Evolutionary conservation across 768 basidiomycete species (phyloP).

Genomic region (Suillus bovinus): DNA sequence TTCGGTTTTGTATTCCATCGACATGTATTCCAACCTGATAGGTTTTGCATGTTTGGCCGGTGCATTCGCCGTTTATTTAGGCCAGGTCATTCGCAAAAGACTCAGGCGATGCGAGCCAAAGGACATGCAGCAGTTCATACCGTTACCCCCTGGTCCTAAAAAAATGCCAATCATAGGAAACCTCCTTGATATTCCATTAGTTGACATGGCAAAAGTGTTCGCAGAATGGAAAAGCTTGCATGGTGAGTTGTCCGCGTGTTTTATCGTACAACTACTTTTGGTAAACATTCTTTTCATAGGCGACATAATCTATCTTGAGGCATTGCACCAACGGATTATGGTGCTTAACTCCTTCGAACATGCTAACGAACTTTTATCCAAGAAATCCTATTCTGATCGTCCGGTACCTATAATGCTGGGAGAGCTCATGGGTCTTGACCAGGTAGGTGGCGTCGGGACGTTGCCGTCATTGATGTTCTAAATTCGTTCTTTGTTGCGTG

Average conservation of each 20-base stretch:
- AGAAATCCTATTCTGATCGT: constrained; percentile 24
- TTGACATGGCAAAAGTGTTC: neutral
- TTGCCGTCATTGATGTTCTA: neutral
- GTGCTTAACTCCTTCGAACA: constrained; percentile 27
- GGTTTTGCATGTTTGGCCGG: neutral
- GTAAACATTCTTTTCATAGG: neutral
- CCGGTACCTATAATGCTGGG: neutral
- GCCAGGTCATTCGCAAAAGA: neutral
- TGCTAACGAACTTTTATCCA: constrained; percentile 31
- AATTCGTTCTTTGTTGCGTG: neutral
- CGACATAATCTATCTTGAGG: constrained; percentile 18
- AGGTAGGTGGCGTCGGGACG: neutral
- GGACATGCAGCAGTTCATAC: neutral
- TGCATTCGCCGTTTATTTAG: neutral
- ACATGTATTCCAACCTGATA: constrained; percentile 1
- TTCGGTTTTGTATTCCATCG: neutral
- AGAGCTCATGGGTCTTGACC: constrained; percentile 4
- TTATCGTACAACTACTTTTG: neutral
- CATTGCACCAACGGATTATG: constrained; percentile 13
- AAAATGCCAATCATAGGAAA: constrained; percentile 14
- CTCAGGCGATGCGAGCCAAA: neutral
- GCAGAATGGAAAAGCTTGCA: neutral
- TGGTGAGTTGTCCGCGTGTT: neutral
- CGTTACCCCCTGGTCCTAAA: constrained; percentile 11
- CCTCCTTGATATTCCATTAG: constrained; percentile 6